Conservation (phyloP, 768 basidiomycete genomes). For the Chalciporus piperatus region DNA sequence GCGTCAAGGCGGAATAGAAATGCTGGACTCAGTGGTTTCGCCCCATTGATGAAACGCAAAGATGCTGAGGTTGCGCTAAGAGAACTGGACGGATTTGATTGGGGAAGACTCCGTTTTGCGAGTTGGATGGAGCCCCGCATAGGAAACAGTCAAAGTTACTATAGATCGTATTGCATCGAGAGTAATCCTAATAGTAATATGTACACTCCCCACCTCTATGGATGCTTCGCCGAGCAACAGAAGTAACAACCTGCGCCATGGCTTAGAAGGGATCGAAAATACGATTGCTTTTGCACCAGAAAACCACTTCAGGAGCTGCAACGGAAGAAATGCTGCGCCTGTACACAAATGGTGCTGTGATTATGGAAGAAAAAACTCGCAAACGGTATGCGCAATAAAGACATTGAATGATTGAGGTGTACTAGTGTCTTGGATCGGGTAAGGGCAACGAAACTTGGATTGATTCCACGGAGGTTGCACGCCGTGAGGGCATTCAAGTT, state of each 20-base stretch:
- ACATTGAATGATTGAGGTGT: background rate
- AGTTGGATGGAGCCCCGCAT: slow-evolving; percentile 97
- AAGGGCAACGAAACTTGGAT: no score
- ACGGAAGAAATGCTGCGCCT: slow-evolving; percentile 27
- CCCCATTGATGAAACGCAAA: slow-evolving; percentile 91
- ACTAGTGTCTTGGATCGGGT: no score
- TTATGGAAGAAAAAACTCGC: background rate
- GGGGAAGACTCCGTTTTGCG: slow-evolving; percentile 87
- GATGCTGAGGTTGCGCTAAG: slow-evolving; percentile 88
- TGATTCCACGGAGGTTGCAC: no score
- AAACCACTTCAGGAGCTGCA: slow-evolving; percentile 35
- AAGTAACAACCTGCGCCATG: slow-evolving; percentile 3
- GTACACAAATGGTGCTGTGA: slow-evolving; percentile 30
- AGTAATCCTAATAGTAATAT: background rate
- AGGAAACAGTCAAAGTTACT: no score
- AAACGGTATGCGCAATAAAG: background rate
- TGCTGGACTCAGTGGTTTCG: slow-evolving; percentile 88
- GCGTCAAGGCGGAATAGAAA: slow-evolving; percentile 66
- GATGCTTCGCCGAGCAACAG: slow-evolving; percentile 6
- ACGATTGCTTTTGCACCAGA: slow-evolving; percentile 24
- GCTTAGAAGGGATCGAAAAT: slow-evolving; percentile 6
- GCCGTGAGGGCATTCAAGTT: no score
- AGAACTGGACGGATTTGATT: slow-evolving; percentile 90
- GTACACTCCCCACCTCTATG: slow-evolving; percentile 9
- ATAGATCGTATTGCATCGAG: no score